Conservation (phyloP, 176 grass and related monocot genomes). For the Carex pumila region DNA sequence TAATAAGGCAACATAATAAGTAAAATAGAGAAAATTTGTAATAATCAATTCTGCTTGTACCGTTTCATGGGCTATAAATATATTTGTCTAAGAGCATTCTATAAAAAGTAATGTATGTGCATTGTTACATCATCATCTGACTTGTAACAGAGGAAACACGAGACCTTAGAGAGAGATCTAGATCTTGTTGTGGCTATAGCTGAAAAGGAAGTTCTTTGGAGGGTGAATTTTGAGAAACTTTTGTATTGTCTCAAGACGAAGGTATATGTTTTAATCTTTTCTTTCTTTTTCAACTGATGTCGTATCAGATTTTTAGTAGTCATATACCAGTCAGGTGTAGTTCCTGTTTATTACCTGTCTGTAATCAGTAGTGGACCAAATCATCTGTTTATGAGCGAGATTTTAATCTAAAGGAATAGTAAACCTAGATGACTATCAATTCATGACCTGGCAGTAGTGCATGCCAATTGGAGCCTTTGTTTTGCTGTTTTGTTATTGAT, state of each 20-base stretch:
- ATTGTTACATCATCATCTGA: constrained; percentile 18
- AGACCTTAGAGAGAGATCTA: constrained; percentile 58
- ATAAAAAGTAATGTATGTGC: not conserved
- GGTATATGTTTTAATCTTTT: constrained; percentile 31
- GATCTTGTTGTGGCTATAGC: constrained; percentile 49
- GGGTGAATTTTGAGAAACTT: constrained; percentile 74
- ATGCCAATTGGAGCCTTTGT: not conserved
- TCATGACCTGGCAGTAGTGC: not conserved
- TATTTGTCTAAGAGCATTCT: not conserved
- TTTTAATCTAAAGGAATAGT: not conserved
- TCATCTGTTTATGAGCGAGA: not conserved
- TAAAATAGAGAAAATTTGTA: not conserved
- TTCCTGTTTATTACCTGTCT: not conserved
- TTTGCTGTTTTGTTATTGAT: constrained; percentile 18
- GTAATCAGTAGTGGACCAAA: constrained; percentile 12
- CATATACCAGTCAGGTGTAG: not conserved
- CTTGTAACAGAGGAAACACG: constrained; percentile 61
- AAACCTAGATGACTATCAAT: not conserved
- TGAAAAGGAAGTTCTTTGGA: constrained; percentile 87
- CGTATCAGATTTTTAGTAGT: not conserved
- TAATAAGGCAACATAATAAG: not conserved
- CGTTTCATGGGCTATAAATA: not conserved
- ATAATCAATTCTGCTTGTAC: not conserved
- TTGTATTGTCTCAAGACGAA: constrained; percentile 78
- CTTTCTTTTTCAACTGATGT: constrained; percentile 11